Evolutionary conservation across 257 asterid genomes (phyloP).

Genomic region (Solanum pimpinellifolium): DNA sequence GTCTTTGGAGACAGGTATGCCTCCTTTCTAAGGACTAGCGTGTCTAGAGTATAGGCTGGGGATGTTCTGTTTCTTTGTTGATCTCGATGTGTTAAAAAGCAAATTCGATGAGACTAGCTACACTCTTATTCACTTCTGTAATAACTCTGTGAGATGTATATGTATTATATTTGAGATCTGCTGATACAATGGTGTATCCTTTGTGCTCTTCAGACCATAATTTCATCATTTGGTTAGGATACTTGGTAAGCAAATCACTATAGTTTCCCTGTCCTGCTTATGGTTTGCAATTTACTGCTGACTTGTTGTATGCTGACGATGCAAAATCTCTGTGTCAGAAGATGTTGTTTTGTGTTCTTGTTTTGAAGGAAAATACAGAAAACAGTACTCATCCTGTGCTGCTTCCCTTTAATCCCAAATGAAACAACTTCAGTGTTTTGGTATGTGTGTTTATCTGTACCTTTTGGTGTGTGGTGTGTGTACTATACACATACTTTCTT

Average conservation of each 20-base stretch:
- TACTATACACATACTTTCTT: not conserved
- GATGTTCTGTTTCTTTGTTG: not conserved
- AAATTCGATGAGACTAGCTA: not conserved
- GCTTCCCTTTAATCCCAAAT: not conserved
- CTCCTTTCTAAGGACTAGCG: conserved; percentile 17
- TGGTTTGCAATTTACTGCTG: not conserved
- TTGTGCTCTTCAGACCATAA: not conserved
- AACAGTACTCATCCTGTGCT: not conserved
- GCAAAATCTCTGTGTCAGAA: not conserved
- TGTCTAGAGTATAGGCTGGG: not conserved
- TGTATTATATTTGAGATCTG: not conserved
- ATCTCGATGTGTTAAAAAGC: not conserved
- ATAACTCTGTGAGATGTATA: conserved; percentile 1
- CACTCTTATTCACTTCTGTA: not conserved
- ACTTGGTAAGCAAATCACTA: not conserved
- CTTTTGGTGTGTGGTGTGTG: not conserved
- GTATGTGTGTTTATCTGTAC: not conserved
- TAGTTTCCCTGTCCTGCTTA: not conserved
- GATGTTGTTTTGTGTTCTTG: not conserved
- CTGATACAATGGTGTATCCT: not conserved
- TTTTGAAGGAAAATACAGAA: not conserved
- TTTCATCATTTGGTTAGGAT: not conserved
- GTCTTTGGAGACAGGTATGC: conserved; percentile 29
- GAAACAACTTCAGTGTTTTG: not conserved
- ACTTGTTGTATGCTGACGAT: not conserved